Percentiles rank a stretch among this genome's conserved stretches.
Conservation (phyloP, 192 early-diverging fungal genomes). For the Coemansia sp. region DNA sequence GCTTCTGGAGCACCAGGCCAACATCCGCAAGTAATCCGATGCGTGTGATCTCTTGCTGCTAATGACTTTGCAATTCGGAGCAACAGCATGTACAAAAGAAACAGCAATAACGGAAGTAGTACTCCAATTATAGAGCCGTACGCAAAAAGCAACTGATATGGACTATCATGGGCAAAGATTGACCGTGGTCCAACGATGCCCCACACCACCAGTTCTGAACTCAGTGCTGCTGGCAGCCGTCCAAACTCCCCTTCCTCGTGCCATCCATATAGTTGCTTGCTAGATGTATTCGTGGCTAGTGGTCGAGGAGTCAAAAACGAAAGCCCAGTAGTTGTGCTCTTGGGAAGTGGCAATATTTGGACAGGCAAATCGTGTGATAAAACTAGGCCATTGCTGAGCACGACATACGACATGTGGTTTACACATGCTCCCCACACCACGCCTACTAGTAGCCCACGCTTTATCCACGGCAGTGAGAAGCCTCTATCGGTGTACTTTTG, state of each 20-base stretch:
- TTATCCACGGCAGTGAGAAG: constrained; percentile 41
- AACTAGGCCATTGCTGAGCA: constrained; percentile 22
- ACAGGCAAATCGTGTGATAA: constrained; percentile 2
- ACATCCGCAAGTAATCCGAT: background rate
- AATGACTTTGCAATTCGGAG: background rate
- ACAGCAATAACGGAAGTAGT: constrained; percentile 26
- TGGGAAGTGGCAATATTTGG: background rate
- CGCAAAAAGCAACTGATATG: constrained; percentile 45
- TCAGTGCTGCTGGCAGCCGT: constrained; percentile 45
- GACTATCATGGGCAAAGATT: constrained; percentile 34
- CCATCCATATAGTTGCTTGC: constrained; percentile 34
- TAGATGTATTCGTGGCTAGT: background rate
- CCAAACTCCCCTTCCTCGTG: constrained; percentile 53
- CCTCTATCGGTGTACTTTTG: background rate
- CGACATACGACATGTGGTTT: constrained; percentile 42
- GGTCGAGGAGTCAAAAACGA: constrained; percentile 6
- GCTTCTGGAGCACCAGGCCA: background rate
- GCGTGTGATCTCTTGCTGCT: background rate
- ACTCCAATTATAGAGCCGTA: constrained; percentile 41
- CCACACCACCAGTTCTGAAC: constrained; percentile 55
- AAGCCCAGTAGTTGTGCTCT: background rate
- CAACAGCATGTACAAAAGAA: background rate
- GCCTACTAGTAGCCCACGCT: constrained; percentile 41
- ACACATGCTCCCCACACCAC: constrained; percentile 49
- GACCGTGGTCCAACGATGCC: constrained; percentile 51